Base-by-base conservation (phyloP, 306 rosid genomes). In the Cucurbita ficifolia region DNA sequence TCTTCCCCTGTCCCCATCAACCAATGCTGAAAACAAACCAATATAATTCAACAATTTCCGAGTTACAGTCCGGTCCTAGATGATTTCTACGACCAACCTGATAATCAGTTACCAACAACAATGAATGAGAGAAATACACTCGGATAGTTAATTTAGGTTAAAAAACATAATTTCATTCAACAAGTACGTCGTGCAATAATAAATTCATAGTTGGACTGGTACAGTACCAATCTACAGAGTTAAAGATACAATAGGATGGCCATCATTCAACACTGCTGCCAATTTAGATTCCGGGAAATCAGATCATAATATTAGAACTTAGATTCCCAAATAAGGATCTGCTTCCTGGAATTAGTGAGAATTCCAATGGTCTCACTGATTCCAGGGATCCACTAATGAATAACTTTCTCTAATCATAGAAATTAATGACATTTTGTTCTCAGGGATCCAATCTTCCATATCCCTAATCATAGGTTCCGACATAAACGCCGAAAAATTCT, bases 1-100 rank as follows among this genome's bases (percentile, higher is more conserved):
- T 91, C 97, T 86, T 91, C 97, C 88, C 96, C 86, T 36, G 97
- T 89, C 76, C 99, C 97, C 97, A 95, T 95, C 39, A 16, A 40
- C 78, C 81, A 53, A 59, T 52, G 60, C 71, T 79, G 60, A 82
- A 76, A 63, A 38, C 35, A 82, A 76, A 63, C 43, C 35, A 73
- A 48, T 71, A 70, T n/a, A 71, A 55, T 53, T 58, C 79, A 51
- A 75, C 75, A 49, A 43, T 77, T 68, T 76, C 45, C 56, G 65
- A 81, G 80, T 42, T 24, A 80, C 60, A 64, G 36, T 46, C 71
- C 46, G 17, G 49, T 73, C 43, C 74, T 59, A 29, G 39, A 73
- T 9, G 73, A 61, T 86, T 77, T 53, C 77, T 78, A 70, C n/a
- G 22, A 64, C 78, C 76, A 55, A 77, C 77, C 81, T 69, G 76